Base-by-base conservation (phyloP, 2,329 filamentous ascomycete genomes). In the Camillea tinctor region DNA sequence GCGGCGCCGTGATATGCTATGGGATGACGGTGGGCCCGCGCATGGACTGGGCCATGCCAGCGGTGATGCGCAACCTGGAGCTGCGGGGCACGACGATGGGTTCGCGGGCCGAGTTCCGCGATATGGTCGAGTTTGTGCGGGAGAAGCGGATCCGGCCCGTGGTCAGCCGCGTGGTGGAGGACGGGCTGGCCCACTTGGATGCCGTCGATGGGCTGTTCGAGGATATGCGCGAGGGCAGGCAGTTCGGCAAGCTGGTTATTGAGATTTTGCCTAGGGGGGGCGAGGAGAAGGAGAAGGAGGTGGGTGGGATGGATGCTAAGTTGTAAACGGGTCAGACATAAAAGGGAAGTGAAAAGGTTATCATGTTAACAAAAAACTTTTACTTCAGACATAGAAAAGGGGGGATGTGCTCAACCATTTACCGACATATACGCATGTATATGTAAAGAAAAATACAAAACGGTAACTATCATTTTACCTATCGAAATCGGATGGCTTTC, bases 161-260 rank as follows among this genome's bases (percentile, higher is more conserved):
- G 3, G 84, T 98, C 1, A 95, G 90, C 64, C 84, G 89, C 56
- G 85, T 88, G 0, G 85, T 91, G 15, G 85, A 86, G 15, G 85
- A 86, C 66, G 91, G 92, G 0, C 76, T 97, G 66, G 87, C 90
- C 56, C 88, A 93, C 68, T 68, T 96, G 6, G 81, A 87, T n/a
- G 89, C 80, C n/a, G 91, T 98, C 57, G 87, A 98, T 61, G 81
- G 80, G 0, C 75, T 97, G 55, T 98, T 97, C 73, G 88, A 91
- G 49, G 92, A 97, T 55, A 96, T 98, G 86, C 92, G 91, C 72
- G 84, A 86, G 5, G 92, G 89, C 0, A 87, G 79, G 63, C 94
- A 98, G 75, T 97, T 98, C 79, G 95, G 94, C 11, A 98, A 98
- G 77, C 75, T 98, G 68, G 92, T 97, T 1, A 85, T 97, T 65